Base-by-base conservation (phyloP, 495 filamentous ascomycete species). In the Immersiella caudata region DNA sequence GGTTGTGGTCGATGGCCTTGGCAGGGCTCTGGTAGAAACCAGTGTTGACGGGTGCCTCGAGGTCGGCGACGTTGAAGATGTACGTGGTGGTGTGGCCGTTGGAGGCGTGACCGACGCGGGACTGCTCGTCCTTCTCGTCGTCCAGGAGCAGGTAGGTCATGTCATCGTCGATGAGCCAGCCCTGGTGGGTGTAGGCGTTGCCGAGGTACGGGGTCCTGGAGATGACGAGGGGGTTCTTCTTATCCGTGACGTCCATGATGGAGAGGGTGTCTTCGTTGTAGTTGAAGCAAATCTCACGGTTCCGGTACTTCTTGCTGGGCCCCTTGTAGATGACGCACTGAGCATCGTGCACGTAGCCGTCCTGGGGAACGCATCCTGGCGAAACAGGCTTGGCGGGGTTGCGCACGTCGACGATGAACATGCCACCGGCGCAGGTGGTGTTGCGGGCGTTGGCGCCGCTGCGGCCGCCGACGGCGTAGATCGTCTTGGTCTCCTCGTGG, bases 311-410 rank as follows among this genome's bases (percentile, higher is more conserved):
- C 60, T 74, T 76, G 71, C 85, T 80, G 16, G 87, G 87, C 5
- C 86, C 87, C 27, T 78, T 79, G 79, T 88, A 89, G 62, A 83
- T 72, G 22, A 89, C 71, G 68, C 86, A 88, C 69, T 88, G 86
- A 0, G 86, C 85, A 68, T 88, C 86, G 68, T 88, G 86, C 24
- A 87, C 84, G 69, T 88, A 88, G 66, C 86, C 86, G 73, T 87
- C 86, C 20, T 75, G 71, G 16, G 78, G 73, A 21, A 79, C 81
- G 70, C 86, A 88, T 1, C 86, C 85, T 0, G 84, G 79, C 1
- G 74, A 82, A 0, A 75, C 79, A 21, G 85, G 83, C 62, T 84
- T 84, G 26, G 80, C 70, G 25, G 83, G 71, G 68, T 85, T 75
- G 2, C 79, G 75, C 20, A 86, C 63, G 70, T 88, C 85, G 68